A percentile compares a stretch with the other conserved stretches of the same genome.
Evolutionary conservation across 2,329 filamentous ascomycete genomes (phyloP).

Genomic region (Exophiala lecanii-corni): DNA sequence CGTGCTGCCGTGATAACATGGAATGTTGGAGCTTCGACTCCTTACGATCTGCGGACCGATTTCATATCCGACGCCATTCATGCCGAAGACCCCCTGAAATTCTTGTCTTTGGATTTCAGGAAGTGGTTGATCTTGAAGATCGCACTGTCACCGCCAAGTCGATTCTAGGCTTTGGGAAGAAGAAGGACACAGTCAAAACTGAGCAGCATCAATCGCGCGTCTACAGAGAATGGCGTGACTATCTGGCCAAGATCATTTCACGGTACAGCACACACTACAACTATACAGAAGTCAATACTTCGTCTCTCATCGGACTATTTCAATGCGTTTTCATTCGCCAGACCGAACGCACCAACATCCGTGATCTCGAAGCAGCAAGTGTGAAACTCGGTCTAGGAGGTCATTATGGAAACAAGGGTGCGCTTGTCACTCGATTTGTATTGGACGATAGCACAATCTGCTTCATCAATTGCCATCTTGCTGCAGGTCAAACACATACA

Average conservation of each 20-base stretch:
- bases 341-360: constrained; percentile 68
- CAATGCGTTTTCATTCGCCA: constrained; percentile 93
- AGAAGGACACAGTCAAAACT: constrained; percentile 68
- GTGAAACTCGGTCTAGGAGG: constrained; percentile 97
- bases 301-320: constrained; percentile 88
- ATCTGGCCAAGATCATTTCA: constrained; percentile 75
- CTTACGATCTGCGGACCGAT: constrained; percentile 66
- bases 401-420: constrained; percentile 93
- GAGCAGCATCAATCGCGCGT: constrained; percentile 94
- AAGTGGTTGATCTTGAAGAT: constrained; percentile 95
- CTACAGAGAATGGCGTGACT: constrained; percentile 94
- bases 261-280: constrained; percentile 70
- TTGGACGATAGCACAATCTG: constrained; percentile 92
- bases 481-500: constrained; percentile 86
- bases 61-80: constrained; percentile 80
- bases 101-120: constrained; percentile 92
- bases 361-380: constrained; percentile 71
- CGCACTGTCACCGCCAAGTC: constrained; percentile 97
- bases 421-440: constrained; percentile 84
- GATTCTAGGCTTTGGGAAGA: constrained; percentile 72
- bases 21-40: constrained; percentile 97
- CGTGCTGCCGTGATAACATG: constrained; percentile 81
- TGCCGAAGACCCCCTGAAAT: constrained; percentile 80
- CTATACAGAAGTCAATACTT: constrained; percentile 82
- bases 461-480: constrained; percentile 95